These are phyloP conservation scores for Heritiera littoralis DNA, from an alignment of 345 rosid genomes.

Conservation along the genomic window DNA sequence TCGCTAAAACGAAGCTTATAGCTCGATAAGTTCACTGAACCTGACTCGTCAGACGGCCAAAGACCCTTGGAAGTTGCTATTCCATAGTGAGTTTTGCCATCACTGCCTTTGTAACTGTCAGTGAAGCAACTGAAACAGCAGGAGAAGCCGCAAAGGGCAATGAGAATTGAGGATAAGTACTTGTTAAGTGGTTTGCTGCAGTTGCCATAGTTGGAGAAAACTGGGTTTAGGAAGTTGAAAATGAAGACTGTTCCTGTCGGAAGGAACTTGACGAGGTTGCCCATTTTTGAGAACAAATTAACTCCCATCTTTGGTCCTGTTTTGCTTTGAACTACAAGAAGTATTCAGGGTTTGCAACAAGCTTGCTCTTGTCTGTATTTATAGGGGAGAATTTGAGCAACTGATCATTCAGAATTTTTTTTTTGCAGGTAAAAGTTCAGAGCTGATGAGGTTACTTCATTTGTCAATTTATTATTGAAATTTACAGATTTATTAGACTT, in stretches of 20 bases:
- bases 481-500: no score
- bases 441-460: no score
- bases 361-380: neutral
- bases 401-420: neutral
- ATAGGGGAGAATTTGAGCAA: neutral
- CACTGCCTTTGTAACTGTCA: constrained; percentile 57
- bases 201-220: constrained; percentile 64
- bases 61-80: constrained; percentile 61
- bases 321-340: neutral
- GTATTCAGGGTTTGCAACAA: neutral
- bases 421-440: no score
- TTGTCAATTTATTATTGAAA: no score
- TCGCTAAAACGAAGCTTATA: constrained; percentile 61
- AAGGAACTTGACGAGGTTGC: constrained; percentile 79
- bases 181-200: constrained; percentile 50
- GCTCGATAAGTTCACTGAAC: constrained; percentile 45
- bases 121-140: constrained; percentile 75
- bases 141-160: constrained; percentile 61
- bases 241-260: constrained; percentile 86
- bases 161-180: constrained; percentile 46
- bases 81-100: constrained; percentile 59
- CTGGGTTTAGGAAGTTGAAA: constrained; percentile 81
- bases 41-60: constrained; percentile 48
- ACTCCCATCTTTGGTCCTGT: neutral
- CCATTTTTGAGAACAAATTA: constrained; percentile 17